These are phyloP conservation scores for Strobilomyces echinocephalus DNA, from an alignment of 768 basidiomycete genomes.

Conservation along the genomic window DNA sequence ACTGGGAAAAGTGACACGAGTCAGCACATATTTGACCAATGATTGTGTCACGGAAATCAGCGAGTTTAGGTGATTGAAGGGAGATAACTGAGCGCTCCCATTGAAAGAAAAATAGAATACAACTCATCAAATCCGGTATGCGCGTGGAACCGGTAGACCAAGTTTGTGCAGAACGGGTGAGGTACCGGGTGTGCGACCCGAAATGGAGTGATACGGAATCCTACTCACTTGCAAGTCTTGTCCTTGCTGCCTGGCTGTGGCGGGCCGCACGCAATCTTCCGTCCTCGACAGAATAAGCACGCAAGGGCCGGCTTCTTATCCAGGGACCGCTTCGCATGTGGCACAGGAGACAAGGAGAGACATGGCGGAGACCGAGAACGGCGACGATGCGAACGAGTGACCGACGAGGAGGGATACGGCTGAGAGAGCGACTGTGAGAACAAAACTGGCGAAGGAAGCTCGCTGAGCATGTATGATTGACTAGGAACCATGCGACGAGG, in stretches of 20 bases:
- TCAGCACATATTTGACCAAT: constrained; percentile 17
- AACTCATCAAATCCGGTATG: constrained; percentile 10
- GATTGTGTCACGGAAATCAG: constrained; percentile 25
- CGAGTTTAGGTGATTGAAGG: constrained; percentile 22
- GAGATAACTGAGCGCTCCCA: constrained; percentile 7
- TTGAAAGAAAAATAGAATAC: background rate
- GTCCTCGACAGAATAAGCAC: constrained; percentile 60
- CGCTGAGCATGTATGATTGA: constrained; percentile 20
- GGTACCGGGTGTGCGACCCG: background rate
- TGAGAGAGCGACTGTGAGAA: constrained; percentile 13
- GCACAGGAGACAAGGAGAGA: constrained; percentile 19
- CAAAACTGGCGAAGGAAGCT: constrained; percentile 8
- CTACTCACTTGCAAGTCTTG: constrained; percentile 62
- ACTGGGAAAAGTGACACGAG: constrained; percentile 36
- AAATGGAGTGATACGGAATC: background rate
- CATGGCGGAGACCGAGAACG: constrained; percentile 27
- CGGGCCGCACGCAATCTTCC: constrained; percentile 67
- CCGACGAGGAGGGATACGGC: constrained; percentile 11
- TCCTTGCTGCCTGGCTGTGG: constrained; percentile 49
- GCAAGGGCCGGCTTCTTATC: constrained; percentile 59
- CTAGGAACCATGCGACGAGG: constrained; percentile 2
- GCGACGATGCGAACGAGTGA: constrained; percentile 17
- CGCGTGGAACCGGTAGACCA: constrained; percentile 11
- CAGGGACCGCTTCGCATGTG: constrained; percentile 22
- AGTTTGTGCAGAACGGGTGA: constrained; percentile 5